Evolutionary conservation across 345 rosid genomes (phyloP).

Genomic region (Gossypium herbaceum): DNA sequence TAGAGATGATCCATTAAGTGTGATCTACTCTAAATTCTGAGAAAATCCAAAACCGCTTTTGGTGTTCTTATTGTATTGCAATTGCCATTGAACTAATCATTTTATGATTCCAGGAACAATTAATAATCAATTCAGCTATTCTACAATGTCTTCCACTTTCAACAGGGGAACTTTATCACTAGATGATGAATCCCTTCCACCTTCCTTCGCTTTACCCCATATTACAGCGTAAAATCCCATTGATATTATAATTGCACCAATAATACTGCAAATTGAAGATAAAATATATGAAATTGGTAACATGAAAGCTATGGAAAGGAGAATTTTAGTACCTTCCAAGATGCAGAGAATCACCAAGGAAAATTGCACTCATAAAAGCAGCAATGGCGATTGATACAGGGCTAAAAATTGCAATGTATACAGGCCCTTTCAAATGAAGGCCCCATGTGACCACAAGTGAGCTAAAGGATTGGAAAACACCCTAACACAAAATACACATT

Average conservation of each 20-base stretch:
- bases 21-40: too few species aligned
- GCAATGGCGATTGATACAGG: background rate
- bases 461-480: background rate
- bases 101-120: background rate
- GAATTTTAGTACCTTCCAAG: background rate
- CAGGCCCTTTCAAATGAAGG: background rate
- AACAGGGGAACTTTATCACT: background rate
- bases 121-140: background rate
- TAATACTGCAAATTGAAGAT: background rate
- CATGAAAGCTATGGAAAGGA: too few species aligned
- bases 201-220: slow-evolving; percentile 31
- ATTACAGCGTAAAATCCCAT: slow-evolving; percentile 26
- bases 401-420: background rate
- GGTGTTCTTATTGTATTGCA: too few species aligned
- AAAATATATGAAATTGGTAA: too few species aligned
- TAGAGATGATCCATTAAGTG: background rate
- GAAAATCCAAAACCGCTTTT: too few species aligned
- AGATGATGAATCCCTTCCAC: background rate
- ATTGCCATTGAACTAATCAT: background rate
- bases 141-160: background rate
- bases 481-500: background rate
- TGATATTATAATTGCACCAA: slow-evolving; percentile 15
- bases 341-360: background rate
- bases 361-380: background rate
- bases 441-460: background rate